Conservation (phyloP, 2,329 filamentous ascomycete species). For the Alternaria triticimaculans region DNA sequence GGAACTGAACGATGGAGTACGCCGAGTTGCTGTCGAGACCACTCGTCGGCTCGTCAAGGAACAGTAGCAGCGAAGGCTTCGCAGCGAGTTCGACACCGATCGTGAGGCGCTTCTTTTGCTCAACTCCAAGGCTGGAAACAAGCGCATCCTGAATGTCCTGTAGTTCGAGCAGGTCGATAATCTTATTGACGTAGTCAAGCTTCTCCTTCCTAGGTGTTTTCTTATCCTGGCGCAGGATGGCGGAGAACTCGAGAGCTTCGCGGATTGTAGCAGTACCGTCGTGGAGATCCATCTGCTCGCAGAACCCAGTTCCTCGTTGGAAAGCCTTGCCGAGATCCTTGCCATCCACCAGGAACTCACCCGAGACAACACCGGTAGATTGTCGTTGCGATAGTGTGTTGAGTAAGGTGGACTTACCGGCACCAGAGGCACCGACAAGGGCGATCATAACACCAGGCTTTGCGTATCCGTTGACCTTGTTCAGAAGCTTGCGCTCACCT, state of each 20-base stretch:
- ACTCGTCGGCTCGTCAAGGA: slow-evolving; percentile 75
- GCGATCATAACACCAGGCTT: slow-evolving; percentile 83
- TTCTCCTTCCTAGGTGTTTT: slow-evolving; percentile 65
- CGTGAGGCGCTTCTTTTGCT: slow-evolving; percentile 74
- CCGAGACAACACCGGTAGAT: slow-evolving; percentile 67
- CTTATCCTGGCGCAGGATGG: slow-evolving; percentile 67
- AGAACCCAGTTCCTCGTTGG: slow-evolving; percentile 73
- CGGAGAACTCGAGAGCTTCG: slow-evolving; percentile 73
- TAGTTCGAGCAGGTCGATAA: slow-evolving; percentile 70
- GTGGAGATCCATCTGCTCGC: slow-evolving; percentile 75
- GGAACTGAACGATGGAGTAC: slow-evolving; percentile 70
- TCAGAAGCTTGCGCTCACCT: slow-evolving; percentile 68
- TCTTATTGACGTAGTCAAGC: slow-evolving; percentile 69
- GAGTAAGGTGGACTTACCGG: slow-evolving; percentile 83
- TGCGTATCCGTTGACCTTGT: slow-evolving; percentile 76
- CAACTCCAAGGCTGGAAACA: slow-evolving; percentile 68
- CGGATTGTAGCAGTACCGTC: slow-evolving; percentile 71
- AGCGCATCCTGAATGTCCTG: slow-evolving; percentile 71
- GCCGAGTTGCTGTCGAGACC: slow-evolving; percentile 74
- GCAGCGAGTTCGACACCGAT: slow-evolving; percentile 72
- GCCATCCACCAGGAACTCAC: slow-evolving; percentile 76
- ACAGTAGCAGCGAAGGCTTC: slow-evolving; percentile 70
- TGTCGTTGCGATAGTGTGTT: slow-evolving; percentile 80
- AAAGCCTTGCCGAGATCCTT: slow-evolving; percentile 64
- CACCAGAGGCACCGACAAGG: slow-evolving; percentile 79